Conservation (phyloP, 208 protist species). For the Zelonia costaricensis region DNA sequence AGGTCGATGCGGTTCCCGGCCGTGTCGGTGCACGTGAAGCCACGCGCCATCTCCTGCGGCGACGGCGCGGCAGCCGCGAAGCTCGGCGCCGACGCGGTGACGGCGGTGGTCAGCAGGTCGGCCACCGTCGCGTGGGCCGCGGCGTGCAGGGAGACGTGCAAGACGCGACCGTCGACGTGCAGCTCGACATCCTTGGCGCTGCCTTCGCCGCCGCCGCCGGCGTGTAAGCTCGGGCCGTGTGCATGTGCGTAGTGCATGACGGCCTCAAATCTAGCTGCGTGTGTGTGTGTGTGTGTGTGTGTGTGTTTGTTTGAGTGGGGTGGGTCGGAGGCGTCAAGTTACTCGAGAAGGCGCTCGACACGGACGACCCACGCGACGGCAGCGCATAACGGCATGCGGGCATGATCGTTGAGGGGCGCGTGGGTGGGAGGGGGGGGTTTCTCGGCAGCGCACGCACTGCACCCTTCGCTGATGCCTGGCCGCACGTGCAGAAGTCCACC, state of each 20-base stretch:
- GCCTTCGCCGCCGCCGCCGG: slow-evolving; percentile 12
- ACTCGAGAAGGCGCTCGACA: no score
- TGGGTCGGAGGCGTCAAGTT: neutral
- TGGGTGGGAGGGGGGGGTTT: no score
- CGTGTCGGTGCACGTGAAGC: slow-evolving; percentile 19
- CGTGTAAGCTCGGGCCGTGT: no score
- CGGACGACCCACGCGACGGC: no score
- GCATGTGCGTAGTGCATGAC: neutral
- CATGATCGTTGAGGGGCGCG: no score
- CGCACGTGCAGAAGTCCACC: no score
- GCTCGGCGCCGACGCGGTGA: slow-evolving; percentile 7
- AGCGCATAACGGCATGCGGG: no score
- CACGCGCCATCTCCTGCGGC: slow-evolving; percentile 7
- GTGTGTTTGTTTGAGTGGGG: slow-evolving; percentile 2
- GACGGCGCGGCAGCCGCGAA: neutral
- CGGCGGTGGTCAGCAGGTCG: slow-evolving; percentile 25
- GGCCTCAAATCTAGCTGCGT: neutral
- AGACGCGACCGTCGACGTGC: slow-evolving; percentile 21
- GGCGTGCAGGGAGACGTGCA: slow-evolving; percentile 26
- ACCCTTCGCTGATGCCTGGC: no score
- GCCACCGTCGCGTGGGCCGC: slow-evolving; percentile 29
- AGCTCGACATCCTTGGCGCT: slow-evolving; percentile 26
- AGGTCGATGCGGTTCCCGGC: slow-evolving; percentile 10
- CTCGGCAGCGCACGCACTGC: no score
- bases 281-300: neutral